A percentile compares a stretch with the other conserved stretches of the same genome.
Evolutionary conservation across 2,329 filamentous ascomycete species (phyloP).

Genomic region (Pseudogymnoascus sp.): DNA sequence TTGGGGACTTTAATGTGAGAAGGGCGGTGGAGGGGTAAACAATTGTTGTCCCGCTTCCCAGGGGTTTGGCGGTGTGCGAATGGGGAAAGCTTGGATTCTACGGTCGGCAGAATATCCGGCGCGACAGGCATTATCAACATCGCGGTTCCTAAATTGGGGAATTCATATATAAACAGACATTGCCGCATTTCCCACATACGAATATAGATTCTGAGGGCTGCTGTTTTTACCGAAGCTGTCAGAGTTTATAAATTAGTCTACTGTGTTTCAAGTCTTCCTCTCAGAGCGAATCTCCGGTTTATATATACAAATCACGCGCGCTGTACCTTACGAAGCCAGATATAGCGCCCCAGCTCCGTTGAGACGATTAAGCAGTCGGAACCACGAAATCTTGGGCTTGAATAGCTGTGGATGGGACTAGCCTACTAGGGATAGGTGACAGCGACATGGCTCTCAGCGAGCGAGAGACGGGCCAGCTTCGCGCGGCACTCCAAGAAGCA

Average conservation of each 20-base stretch:
- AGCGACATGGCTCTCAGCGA: constrained; percentile 46
- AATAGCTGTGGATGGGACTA: not conserved
- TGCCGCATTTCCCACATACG: not conserved
- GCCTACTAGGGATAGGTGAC: not conserved
- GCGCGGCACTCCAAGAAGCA: constrained; percentile 72
- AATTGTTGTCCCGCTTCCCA: not conserved
- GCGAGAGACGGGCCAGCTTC: constrained; percentile 44
- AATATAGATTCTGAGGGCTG: not conserved
- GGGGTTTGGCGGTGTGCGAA: constrained; percentile 5
- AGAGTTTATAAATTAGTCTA: not conserved
- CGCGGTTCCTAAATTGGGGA: not conserved
- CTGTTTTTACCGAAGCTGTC: not conserved
- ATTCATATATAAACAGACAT: not conserved
- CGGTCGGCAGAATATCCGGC: constrained; percentile 1
- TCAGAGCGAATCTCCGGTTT: not conserved
- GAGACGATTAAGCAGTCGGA: not conserved
- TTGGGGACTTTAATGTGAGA: not conserved
- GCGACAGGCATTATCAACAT: constrained; percentile 7
- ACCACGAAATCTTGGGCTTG: not conserved
- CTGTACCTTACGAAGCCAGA: not conserved
- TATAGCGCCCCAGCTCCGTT: not conserved
- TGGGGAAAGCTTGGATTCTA: not conserved
- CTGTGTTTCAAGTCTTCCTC: not conserved
- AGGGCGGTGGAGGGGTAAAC: constrained; percentile 4
- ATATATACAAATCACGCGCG: not conserved